Conservation (phyloP, 179 eudicot species). For the Silene noctiflora region DNA sequence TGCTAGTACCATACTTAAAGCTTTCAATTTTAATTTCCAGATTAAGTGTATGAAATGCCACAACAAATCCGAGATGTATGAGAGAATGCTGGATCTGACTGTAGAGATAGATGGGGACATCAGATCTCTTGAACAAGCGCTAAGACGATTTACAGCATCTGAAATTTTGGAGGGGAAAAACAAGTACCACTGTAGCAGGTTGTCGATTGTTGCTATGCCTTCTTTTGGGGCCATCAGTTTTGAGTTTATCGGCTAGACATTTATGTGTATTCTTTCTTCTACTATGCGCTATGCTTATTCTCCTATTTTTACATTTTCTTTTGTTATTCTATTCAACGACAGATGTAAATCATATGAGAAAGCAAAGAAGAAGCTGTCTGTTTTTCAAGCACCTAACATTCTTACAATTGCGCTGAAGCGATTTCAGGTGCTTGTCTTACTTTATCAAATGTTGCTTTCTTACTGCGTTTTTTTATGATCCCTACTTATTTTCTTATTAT, state of each 20-base stretch:
- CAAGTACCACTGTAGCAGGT: conserved; percentile 88
- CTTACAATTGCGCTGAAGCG: conserved; percentile 83
- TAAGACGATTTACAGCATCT: conserved; percentile 56
- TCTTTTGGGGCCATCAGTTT: background rate
- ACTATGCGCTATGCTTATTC: background rate
- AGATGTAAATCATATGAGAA: conserved; percentile 90
- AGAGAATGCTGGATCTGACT: conserved; percentile 89
- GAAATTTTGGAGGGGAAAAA: conserved; percentile 80
- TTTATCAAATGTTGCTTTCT: background rate
- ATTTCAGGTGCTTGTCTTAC: conserved; percentile 54
- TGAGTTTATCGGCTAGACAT: background rate
- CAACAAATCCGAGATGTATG: conserved; percentile 65
- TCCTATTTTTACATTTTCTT: background rate
- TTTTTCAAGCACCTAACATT: conserved; percentile 82
- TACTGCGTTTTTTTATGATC: background rate
- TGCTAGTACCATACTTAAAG: background rate
- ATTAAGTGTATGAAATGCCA: conserved; percentile 81
- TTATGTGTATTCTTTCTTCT: background rate
- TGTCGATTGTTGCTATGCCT: conserved; percentile 1
- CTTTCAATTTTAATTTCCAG: conserved; percentile 34
- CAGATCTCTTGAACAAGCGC: conserved; percentile 77
- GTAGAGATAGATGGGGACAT: conserved; percentile 88
- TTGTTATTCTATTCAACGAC: background rate
- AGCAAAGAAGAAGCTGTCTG: conserved; percentile 76
- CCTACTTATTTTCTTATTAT: conserved; percentile 3